Evolutionary conservation across 2,329 filamentous ascomycete species (phyloP), one percentile per base, ranked within the genome.

Genomic region (Zopfia rhizophila): DNA sequence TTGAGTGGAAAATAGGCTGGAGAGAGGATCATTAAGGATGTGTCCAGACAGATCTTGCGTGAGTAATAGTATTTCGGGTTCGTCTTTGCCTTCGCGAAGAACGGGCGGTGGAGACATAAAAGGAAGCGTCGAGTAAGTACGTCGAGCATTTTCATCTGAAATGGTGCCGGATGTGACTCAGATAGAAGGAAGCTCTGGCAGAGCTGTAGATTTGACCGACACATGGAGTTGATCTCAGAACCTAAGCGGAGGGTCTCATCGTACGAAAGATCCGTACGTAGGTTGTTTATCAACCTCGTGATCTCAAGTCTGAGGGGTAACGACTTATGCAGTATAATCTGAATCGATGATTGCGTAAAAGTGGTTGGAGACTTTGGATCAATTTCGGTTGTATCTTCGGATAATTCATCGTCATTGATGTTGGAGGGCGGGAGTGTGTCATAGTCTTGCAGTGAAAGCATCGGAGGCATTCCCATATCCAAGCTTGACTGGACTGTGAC

Each of bases 41-140:
- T 51, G 10, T 83, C 80, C 2, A 81, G 48, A 48, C 73, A 77
- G 6, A 75, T 64, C 47, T 78, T 80, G 23, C 74, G 70, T 0
- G 79, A 82, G 63, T 76, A 80, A 51, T 80, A 72, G 55, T 75
- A 83, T 4, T 74, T 46, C 0, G 77, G 79, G 37, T 81, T 74
- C 1, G 56, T 52, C 4, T 62, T 69, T 7, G 78, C 74, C 47
- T 72, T 65, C 25, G 61, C 62, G 25, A 74, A 74, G 56, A 78
- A 83, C 0, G 76, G 70, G 6, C 74, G 75, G 51, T 86, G 82
- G 0, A 86, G 68, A 1, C 76, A 73, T 11, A 85, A 74, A 2
- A 84, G 55, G 55, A 83, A 84, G 11, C 83, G 79, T 4, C 79
- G 78, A 3, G 81, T 69, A 0, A 81, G 68, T 28, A 79, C 77